phyloP scores from a whole-genome alignment of 202 grass and related monocot genomes.

The Zizania palustris region DNA sequence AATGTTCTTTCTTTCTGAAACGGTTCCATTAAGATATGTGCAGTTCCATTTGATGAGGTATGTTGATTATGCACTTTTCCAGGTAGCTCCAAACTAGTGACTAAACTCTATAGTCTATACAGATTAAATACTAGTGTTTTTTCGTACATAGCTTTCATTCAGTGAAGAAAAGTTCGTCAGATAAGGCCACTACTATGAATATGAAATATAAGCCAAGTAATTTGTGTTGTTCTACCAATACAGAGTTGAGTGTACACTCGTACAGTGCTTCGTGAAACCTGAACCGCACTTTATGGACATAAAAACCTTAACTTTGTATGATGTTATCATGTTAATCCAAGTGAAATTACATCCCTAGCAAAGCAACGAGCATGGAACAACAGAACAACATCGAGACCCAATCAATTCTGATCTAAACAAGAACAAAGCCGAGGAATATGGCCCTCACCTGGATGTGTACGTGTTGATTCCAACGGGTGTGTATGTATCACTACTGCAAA shows the following conservation, averaged over 20 bases:
- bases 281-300: neutral
- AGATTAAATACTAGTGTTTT: neutral
- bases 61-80: neutral
- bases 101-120: neutral
- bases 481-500: neutral
- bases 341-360: neutral
- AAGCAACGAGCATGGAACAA: neutral
- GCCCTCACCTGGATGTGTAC: neutral
- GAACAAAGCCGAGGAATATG: neutral
- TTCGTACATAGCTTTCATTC: neutral
- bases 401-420: conserved; percentile 9
- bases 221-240: neutral
- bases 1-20: neutral
- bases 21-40: neutral
- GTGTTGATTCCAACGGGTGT: neutral
- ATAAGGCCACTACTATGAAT: neutral
- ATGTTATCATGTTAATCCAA: conserved; percentile 29
- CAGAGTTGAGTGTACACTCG: neutral
- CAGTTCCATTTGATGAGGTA: neutral
- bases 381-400: neutral
- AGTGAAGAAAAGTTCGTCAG: neutral
- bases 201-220: neutral
- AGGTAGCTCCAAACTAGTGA: neutral
- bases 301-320: neutral
- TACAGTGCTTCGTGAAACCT: conserved; percentile 15